Evolutionary conservation across 2,329 filamentous ascomycete genomes (phyloP).

Genomic region (Aspergillus japonicus): DNA sequence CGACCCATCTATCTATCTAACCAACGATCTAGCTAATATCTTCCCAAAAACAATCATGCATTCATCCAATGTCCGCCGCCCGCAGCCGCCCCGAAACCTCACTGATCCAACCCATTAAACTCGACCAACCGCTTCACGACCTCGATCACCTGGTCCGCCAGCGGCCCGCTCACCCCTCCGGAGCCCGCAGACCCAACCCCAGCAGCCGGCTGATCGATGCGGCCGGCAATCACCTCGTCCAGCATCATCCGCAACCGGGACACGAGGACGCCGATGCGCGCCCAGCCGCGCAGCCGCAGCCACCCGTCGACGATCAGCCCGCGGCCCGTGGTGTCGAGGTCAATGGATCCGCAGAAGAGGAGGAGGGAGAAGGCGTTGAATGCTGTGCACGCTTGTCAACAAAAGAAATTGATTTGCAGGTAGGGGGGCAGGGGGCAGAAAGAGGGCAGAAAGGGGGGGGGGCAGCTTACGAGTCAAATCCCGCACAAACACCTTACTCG

Average conservation of each 20-base stretch:
- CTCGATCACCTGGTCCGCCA: conserved; percentile 60
- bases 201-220: conserved; percentile 71
- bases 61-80: neutral
- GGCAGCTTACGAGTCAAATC: conserved; percentile 76
- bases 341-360: conserved; percentile 81
- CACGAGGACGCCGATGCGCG: conserved; percentile 86
- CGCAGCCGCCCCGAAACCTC: neutral
- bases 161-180: conserved; percentile 8
- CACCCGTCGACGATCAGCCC: conserved; percentile 90
- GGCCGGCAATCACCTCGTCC: conserved; percentile 76
- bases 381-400: too few relatives aligned
- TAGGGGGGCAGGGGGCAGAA: conserved; percentile 1
- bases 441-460: conserved; percentile 22
- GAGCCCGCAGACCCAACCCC: conserved; percentile 46
- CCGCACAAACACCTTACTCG: conserved; percentile 85
- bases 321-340: conserved; percentile 80
- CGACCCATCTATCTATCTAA: too few relatives aligned
- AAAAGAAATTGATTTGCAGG: neutral
- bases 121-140: conserved; percentile 80
- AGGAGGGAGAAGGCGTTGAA: conserved; percentile 88
- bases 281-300: conserved; percentile 85
- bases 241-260: conserved; percentile 80
- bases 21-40: neutral
- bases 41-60: neutral
- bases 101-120: conserved; percentile 77